Evolutionary conservation across 1,284 basidiomycete genomes (phyloP).

Genomic region (Coniophora puteana): DNA sequence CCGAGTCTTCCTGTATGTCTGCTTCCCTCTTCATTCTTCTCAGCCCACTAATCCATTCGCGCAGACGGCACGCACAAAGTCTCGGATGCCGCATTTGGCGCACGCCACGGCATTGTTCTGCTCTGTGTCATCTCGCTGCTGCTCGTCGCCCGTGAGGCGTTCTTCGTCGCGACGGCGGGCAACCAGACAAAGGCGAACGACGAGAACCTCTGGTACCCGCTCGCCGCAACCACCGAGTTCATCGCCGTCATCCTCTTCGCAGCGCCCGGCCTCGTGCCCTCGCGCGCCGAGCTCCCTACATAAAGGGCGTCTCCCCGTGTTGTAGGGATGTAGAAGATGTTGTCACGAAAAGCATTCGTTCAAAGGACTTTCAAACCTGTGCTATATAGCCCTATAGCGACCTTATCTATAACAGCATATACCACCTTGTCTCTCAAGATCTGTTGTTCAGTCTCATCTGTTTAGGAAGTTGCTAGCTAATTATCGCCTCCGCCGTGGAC

Average conservation of each 20-base stretch:
- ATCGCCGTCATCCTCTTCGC: slow-evolving; percentile 37
- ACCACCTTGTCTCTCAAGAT: no score
- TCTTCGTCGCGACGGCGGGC: slow-evolving; percentile 33
- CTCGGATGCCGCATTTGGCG: slow-evolving; percentile 21
- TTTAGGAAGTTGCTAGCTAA: no score
- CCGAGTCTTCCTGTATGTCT: slow-evolving; percentile 19
- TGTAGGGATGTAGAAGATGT: no score
- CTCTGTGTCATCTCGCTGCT: slow-evolving; percentile 35
- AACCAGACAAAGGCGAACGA: slow-evolving; percentile 27
- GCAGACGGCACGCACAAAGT: slow-evolving; percentile 20
- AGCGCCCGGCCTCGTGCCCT: slow-evolving; percentile 40
- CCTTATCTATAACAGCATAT: no score
- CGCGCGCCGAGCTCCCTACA: slow-evolving; percentile 23
- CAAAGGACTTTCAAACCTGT: no score
- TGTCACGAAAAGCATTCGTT: no score
- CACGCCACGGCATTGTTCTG: slow-evolving; percentile 30
- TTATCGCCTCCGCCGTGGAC: no score
- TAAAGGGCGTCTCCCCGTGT: no score
- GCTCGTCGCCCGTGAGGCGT: slow-evolving; percentile 39
- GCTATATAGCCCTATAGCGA: no score
- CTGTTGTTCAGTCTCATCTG: no score
- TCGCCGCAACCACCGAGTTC: slow-evolving; percentile 40
- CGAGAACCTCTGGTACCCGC: slow-evolving; percentile 44
- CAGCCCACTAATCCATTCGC: slow-evolving; percentile 3
- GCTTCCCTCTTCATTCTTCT: background rate